Evolutionary conservation across 805 yeast species (phyloP), one percentile per base, ranked within the genome.

Genomic region (Blastobotrys mokoenaii): DNA sequence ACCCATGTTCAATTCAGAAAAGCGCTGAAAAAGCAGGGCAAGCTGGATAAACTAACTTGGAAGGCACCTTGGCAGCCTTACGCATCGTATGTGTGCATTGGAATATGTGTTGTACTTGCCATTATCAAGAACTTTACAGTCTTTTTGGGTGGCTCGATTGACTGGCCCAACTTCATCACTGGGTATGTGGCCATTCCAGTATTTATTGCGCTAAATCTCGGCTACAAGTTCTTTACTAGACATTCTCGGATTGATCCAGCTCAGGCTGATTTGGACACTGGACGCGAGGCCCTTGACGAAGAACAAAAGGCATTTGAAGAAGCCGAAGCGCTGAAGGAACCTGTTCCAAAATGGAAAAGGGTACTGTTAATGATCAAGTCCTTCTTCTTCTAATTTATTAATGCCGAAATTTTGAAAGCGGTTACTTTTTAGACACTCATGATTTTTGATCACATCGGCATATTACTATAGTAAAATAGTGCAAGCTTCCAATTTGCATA

Each of bases 1-100:
- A 79, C 87, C 22, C 84, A 80, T 63, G 69, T 84, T 44, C 70
- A 73, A 52, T 84, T 84, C 65, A 82, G 82, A 81, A 62, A 68
- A 35, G 80, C 82, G 29, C 65, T 85, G 54, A 74, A 72, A 54
- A 59, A 67, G 17, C 76, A 87, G 61, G 79, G 79, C 42, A 67
- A 80, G 18, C 68, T 95, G 57, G 79, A 79, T 54, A 71, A 74
- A 8, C 69, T 85, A 46, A 93, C 95, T 8, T 86, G 72, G 70
- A 82, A 80, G 62, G 89, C 93, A 3, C 60, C 58, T 15, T 69
- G 72, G 45, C 82, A 81, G 80, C 93, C 94, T 2, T 74, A 60
- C 50, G 64, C 69, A 48, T 84, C 90, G 1, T 79, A 76, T 62
- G 80, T 82, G 54, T 75, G 86, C 2, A 64, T 76, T 22, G 14